These are phyloP conservation scores for Lipomyces anomalus DNA, from an alignment of 805 yeast genomes.

Conservation along the genomic window DNA sequence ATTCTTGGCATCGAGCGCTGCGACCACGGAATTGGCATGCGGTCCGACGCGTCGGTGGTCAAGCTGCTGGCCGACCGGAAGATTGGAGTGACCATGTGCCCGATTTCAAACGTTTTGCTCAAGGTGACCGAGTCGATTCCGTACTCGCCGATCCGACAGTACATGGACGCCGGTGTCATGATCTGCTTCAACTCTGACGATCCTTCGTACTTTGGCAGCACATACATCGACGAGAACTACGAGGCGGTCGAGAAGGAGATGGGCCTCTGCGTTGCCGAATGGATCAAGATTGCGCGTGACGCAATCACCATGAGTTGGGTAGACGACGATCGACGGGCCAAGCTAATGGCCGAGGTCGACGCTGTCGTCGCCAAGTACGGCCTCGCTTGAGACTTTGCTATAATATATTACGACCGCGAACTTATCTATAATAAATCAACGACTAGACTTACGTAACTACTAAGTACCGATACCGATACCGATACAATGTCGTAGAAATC, in stretches of 20 bases:
- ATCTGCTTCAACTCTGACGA: conserved; percentile 74
- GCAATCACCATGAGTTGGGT: conserved; percentile 73
- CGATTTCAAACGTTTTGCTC: conserved; percentile 68
- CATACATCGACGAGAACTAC: conserved; percentile 75
- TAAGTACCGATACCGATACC: too few relatives aligned
- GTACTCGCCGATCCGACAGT: conserved; percentile 59
- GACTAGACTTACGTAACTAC: too few relatives aligned
- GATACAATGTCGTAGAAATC: too few relatives aligned
- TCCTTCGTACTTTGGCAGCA: conserved; percentile 73
- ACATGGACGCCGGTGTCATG: conserved; percentile 58
- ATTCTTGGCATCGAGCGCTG: conserved; percentile 59
- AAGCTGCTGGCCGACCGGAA: conserved; percentile 50
- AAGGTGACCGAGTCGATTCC: conserved; percentile 64
- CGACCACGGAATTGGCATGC: conserved; percentile 73
- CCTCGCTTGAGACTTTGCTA: background rate
- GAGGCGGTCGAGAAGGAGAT: conserved; percentile 58
- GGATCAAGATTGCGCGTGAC: conserved; percentile 60
- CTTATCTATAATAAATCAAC: background rate
- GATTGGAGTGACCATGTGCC: conserved; percentile 66
- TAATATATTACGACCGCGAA: background rate
- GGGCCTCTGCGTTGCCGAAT: conserved; percentile 53
- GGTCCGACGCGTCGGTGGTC: conserved; percentile 50
- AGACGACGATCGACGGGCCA: conserved; percentile 44
- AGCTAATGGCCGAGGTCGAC: conserved; percentile 34
- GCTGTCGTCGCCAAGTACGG: conserved; percentile 19